Percentiles rank a stretch among this genome's conserved stretches.
Conservation (phyloP, 2,329 filamentous ascomycete genomes). For the Neopestalotiopsis rosae region DNA sequence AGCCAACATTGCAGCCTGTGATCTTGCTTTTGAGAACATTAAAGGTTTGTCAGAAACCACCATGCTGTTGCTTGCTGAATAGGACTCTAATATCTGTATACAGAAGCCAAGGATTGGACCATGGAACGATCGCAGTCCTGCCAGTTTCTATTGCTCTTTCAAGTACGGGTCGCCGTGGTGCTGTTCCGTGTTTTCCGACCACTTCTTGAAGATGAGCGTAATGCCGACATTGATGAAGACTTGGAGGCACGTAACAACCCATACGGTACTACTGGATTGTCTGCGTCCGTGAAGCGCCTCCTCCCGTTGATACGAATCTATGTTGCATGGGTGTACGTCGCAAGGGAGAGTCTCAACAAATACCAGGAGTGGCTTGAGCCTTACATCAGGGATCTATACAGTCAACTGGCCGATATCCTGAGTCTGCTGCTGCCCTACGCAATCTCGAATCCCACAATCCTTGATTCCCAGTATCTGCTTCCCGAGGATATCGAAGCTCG, state of each 20-base stretch:
- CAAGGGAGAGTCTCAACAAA: conserved; percentile 50
- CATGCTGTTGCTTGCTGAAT: not conserved
- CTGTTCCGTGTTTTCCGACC: conserved; percentile 73
- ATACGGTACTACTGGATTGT: conserved; percentile 36
- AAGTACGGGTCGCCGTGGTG: conserved; percentile 76
- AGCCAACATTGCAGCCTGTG: conserved; percentile 85
- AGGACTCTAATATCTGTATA: not conserved
- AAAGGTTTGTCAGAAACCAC: conserved; percentile 50
- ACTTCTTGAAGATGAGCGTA: conserved; percentile 63
- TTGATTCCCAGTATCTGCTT: conserved; percentile 54
- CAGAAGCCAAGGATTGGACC: conserved; percentile 50
- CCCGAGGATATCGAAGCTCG: conserved; percentile 49
- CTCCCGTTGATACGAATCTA: conserved; percentile 59
- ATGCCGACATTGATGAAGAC: conserved; percentile 26
- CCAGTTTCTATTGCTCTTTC: conserved; percentile 76
- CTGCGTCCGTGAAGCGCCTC: conserved; percentile 45
- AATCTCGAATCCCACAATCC: conserved; percentile 39
- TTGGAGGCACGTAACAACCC: conserved; percentile 22
- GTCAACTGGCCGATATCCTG: conserved; percentile 50
- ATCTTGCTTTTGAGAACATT: conserved; percentile 68
- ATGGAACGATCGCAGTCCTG: conserved; percentile 52
- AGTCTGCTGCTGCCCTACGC: conserved; percentile 54
- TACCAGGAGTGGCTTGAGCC: conserved; percentile 51
- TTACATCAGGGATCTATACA: conserved; percentile 52
- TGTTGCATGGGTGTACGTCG: conserved; percentile 57